These are phyloP conservation scores for Aegilops umbellulata DNA, from an alignment of 176 grass and related monocot genomes.

Conservation along the genomic window DNA sequence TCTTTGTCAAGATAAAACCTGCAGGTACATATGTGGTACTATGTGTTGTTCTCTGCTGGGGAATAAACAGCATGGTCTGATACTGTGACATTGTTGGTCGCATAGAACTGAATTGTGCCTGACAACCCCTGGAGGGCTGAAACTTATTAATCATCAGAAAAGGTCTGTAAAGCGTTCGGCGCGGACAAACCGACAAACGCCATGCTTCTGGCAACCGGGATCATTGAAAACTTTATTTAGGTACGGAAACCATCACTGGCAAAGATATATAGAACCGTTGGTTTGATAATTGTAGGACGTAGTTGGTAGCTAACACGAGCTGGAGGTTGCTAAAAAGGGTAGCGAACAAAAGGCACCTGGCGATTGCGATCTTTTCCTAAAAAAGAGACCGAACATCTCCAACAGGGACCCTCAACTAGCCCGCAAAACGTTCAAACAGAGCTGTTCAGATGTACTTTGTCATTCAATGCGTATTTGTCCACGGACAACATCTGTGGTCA, in stretches of 20 bases:
- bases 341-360: slow-evolving; percentile 10
- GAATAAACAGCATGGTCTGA: not conserved
- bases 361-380: not conserved
- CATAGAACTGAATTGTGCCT: not conserved
- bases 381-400: not conserved
- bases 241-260: not conserved
- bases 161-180: no score
- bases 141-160: no score
- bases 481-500: rapidly evolving
- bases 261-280: not conserved
- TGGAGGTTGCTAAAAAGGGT: not conserved
- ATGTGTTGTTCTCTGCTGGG: not conserved
- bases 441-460: no score
- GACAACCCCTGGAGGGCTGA: no score
- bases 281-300: slow-evolving; percentile 1
- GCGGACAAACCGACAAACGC: not conserved
- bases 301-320: not conserved
- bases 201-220: not conserved
- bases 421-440: no score
- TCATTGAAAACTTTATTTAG: not conserved
- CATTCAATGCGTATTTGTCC: no score
- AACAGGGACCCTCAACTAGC: no score
- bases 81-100: not conserved
- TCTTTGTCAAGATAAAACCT: slow-evolving; percentile 11
- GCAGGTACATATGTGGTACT: not conserved